Base-by-base conservation (phyloP, 1,284 basidiomycete genomes). In the Coniferiporia weirii region DNA sequence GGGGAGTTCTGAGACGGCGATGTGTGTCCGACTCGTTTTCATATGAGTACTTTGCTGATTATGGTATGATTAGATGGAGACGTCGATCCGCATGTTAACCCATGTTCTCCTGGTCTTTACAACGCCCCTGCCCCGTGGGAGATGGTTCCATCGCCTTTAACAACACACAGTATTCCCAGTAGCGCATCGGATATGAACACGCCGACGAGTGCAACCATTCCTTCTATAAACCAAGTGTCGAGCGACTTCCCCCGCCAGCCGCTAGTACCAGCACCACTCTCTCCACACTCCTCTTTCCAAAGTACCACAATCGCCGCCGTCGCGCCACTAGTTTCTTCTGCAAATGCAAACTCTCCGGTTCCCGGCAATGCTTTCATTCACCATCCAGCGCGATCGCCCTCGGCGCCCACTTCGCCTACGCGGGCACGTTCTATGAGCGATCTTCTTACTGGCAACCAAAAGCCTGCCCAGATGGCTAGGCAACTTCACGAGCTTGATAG, bases 361-460 rank as follows among this genome's bases (percentile, higher is more conserved):
- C 15, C 54, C 8, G n/a, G 17, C 4, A 15, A 9, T 10, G 15
- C 40, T 43, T 8, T 17, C 8, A 55, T 52, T 56, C 38, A 22
- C 9, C 43, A 35, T 13, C 54, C 36, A 44, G 15, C 19, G 6
- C 53, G 54, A 46, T 49, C 53, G 8, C 59, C 59, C 44, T 45
- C 59, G 59, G 40, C 56, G 7, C 63, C 63, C 34, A 57, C 47
- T 10, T 73, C 73, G 40, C 80, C 85, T 3, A 77, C 77, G 13
- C 78, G 80, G 44, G 75, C 79, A 12, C 79, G 78, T 32, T 82
- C 83, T n/a, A 82, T 79, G 36, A 79, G 79, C 38, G 82, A 87
- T 66, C 67, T 84, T 32, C 72, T 82, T 46, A 74, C 73, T 10
- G 45, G 27, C 3, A 20, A 54, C 9, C 17, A 35, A 15, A 35